phyloP scores from a whole-genome alignment of 192 early-diverging fungal genomes.

The Gryganskiella cystojenkinii region DNA sequence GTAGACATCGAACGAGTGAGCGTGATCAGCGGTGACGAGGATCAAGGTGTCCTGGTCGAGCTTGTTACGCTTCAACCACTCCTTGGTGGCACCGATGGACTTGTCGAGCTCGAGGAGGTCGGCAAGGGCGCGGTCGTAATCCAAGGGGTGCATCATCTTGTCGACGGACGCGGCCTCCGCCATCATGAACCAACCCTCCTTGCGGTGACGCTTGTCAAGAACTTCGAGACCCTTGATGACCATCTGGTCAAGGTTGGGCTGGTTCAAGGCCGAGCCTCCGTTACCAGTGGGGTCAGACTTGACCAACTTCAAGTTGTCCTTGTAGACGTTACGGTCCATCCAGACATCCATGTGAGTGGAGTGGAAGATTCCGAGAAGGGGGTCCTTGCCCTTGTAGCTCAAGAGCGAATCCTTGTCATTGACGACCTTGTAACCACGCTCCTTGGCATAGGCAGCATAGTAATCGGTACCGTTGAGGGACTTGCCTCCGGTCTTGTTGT shows the following conservation, averaged over 20 bases:
- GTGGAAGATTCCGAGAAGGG: slow-evolving; percentile 73
- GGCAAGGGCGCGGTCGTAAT: slow-evolving; percentile 71
- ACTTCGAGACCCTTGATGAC: slow-evolving; percentile 68
- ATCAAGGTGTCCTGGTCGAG: slow-evolving; percentile 67
- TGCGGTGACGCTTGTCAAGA: slow-evolving; percentile 66
- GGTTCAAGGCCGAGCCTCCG: slow-evolving; percentile 58
- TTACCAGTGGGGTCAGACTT: slow-evolving; percentile 57
- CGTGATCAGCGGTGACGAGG: slow-evolving; percentile 73
- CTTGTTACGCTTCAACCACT: slow-evolving; percentile 61
- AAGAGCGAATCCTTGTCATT: slow-evolving; percentile 55
- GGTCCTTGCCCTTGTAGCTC: slow-evolving; percentile 61
- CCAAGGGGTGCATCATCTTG: slow-evolving; percentile 70
- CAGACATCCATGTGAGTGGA: slow-evolving; percentile 69
- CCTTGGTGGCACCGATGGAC: slow-evolving; percentile 64
- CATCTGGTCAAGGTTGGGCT: slow-evolving; percentile 70
- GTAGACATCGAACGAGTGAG: slow-evolving; percentile 72
- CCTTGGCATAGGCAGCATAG: slow-evolving; percentile 59
- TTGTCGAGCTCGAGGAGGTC: slow-evolving; percentile 73
- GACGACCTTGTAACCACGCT: slow-evolving; percentile 66
- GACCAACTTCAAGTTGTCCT: slow-evolving; percentile 55
- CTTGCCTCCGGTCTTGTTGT: slow-evolving; percentile 47
- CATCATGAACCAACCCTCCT: slow-evolving; percentile 74
- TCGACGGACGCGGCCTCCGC: slow-evolving; percentile 73
- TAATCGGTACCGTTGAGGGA: slow-evolving; percentile 61
- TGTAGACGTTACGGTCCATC: slow-evolving; percentile 70